Conservation (phyloP, 495 filamentous ascomycete genomes). For the Aspergillus diversus region DNA sequence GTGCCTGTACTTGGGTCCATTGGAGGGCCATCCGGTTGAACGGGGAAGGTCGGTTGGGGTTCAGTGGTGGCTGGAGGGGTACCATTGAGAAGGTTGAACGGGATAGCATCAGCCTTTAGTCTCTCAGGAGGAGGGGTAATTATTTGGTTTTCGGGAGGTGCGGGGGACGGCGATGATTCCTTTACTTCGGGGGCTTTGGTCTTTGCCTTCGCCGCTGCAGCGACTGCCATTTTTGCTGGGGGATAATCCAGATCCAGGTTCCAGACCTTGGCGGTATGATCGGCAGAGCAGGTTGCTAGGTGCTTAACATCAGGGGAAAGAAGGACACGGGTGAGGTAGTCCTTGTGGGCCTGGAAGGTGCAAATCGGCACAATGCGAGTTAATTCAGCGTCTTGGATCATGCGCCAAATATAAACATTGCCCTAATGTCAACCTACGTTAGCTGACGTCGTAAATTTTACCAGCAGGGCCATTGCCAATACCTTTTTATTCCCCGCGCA, state of each 20-base stretch:
- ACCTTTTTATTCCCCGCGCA: conserved; percentile 94
- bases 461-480: conserved; percentile 17
- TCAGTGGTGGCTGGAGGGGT: conserved; percentile 22
- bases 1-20: conserved; percentile 51
- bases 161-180: conserved; percentile 22
- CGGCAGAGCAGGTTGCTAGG: conserved; percentile 94
- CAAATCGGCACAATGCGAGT: conserved; percentile 90
- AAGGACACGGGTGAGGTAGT: conserved; percentile 93
- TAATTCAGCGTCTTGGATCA: conserved; percentile 78
- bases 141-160: conserved; percentile 24
- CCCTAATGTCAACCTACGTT: conserved; percentile 57
- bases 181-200: conserved; percentile 27
- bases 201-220: conserved; percentile 31
- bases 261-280: conserved; percentile 99
- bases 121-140: conserved; percentile 20
- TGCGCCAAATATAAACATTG: conserved; percentile 95
- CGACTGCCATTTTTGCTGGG: conserved; percentile 49
- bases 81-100: conserved; percentile 28
- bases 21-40: conserved; percentile 50
- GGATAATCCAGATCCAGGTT: conserved; percentile 66
- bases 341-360: conserved; percentile 88
- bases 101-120: conserved; percentile 26
- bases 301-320: conserved; percentile 97
- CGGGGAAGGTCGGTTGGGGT: conserved; percentile 43
- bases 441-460: neutral